These are phyloP conservation scores for Trichoderma virens DNA, from an alignment of 495 filamentous ascomycete species.

Conservation along the genomic window DNA sequence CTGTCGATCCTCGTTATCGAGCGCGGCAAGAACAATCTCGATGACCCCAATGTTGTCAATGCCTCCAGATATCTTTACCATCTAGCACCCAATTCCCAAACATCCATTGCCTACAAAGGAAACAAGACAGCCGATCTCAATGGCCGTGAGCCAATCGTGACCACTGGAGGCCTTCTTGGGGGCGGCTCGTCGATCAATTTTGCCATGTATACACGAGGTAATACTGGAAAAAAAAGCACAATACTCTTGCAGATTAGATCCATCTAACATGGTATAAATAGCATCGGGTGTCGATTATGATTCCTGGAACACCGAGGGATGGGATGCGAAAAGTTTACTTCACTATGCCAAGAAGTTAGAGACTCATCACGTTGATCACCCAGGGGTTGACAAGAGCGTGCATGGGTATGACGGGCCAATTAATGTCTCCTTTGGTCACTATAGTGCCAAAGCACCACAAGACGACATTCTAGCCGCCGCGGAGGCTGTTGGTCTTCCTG, in stretches of 20 bases:
- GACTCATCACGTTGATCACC: constrained; percentile 36
- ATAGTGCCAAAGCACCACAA: constrained; percentile 21
- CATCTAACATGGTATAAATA: constrained; percentile 23
- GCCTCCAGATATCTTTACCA: constrained; percentile 27
- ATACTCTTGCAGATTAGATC: too few species aligned
- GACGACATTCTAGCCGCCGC: constrained; percentile 38
- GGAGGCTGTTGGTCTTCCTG: constrained; percentile 31
- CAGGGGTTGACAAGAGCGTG: constrained; percentile 13
- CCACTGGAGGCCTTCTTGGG: constrained; percentile 47
- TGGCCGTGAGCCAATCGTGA: constrained; percentile 39
- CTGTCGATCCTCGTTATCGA: constrained; percentile 38
- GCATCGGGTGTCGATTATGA: constrained; percentile 31
- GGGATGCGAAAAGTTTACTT: constrained; percentile 42
- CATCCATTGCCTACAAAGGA: constrained; percentile 29
- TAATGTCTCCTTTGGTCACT: constrained; percentile 36
- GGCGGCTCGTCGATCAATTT: constrained; percentile 55
- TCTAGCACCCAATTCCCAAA: constrained; percentile 26
- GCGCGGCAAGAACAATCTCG: constrained; percentile 29
- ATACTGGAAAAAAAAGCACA: neutral
- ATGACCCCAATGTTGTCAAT: constrained; percentile 23
- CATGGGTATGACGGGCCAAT: constrained; percentile 47
- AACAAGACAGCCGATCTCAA: constrained; percentile 33
- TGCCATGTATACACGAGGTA: constrained; percentile 36
- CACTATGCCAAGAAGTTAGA: constrained; percentile 50
- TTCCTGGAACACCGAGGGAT: constrained; percentile 43